Base-by-base conservation (phyloP, 176 grass and related monocot species). In the barley (Hordeum vulgare) region DNA sequence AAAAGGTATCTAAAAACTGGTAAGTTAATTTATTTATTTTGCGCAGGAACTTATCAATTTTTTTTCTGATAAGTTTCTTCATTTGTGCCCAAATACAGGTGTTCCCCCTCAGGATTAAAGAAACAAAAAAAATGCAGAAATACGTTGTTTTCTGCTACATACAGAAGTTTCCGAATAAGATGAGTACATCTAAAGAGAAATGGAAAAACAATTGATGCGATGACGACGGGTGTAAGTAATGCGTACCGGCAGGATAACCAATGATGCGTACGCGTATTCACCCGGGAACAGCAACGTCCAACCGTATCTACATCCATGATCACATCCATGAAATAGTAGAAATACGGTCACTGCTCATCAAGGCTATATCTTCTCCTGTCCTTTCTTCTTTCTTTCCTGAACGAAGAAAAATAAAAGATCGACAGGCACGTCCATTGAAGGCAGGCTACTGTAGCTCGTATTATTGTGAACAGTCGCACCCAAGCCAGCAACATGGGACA, bases 391-490 rank as follows among this genome's bases (percentile, higher is more conserved):
- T 47, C 10, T 26, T 74, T 33, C 44, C 15, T 51, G 15, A 51
- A 18, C 0, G 14, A 51, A 33, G 2, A 28, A 70, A n/a, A 29
- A 27, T 29, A 41, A 20, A 0, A 27, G 44, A 14, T 47, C 4
- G 76, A 85, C 20, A 26, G 83, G 7, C 77, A 81, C 11, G 45
- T 31, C 41, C 56, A 71, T 89, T 81, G 53, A 89, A 89, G 78
- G 87, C 29, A n/a, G n/a, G n/a, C n/a, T n/a, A n/a, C n/a, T n/a
- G n/a, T 53, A 0, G 49, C 14, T 15, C 15, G 71, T 56, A 89
- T 77, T 85, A 89, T 81, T 71, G 78, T 7, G 26, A 81, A 14
- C 82, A 42, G 87, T 81, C 81, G 82, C 71, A 53, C 17, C 14
- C 31, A 31, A 31, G 2, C 36, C 44, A 67, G 68, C 70, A 49